A percentile compares a stretch with the other conserved stretches of the same genome.
Evolutionary conservation across 2,329 filamentous ascomycete genomes (phyloP).

Genomic region (Penicillium sp.): DNA sequence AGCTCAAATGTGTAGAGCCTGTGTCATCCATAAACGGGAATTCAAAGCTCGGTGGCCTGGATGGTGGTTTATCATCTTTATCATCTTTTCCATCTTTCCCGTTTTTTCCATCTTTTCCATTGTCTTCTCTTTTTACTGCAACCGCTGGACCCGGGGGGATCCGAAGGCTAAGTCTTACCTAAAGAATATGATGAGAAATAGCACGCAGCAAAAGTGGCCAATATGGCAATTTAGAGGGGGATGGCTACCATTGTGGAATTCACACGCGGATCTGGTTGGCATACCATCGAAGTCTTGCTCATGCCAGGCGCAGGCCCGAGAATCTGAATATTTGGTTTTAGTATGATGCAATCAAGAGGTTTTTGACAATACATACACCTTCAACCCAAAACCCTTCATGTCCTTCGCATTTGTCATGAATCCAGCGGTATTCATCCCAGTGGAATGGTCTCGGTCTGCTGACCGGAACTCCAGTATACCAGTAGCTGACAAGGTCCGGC

Average conservation of each 20-base stretch:
- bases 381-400: slow-evolving; percentile 5
- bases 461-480: neutral
- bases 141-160: neutral
- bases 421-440: neutral
- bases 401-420: neutral
- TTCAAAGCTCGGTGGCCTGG: neutral
- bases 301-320: neutral
- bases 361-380: neutral
- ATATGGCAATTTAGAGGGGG: neutral
- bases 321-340: neutral
- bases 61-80: neutral
- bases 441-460: neutral
- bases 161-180: neutral
- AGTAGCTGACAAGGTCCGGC: slow-evolving; percentile 1
- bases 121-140: neutral
- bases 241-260: neutral
- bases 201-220: neutral
- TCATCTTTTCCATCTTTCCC: neutral
- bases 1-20: neutral
- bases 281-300: neutral
- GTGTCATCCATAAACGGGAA: neutral
- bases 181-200: neutral
- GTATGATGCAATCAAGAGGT: neutral
- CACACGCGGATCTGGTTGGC: neutral
- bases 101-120: too few relatives aligned